Evolutionary conservation across 2,329 filamentous ascomycete genomes (phyloP), one percentile per base, ranked within the genome.

Genomic region (Emergomyces pasteurianus): DNA sequence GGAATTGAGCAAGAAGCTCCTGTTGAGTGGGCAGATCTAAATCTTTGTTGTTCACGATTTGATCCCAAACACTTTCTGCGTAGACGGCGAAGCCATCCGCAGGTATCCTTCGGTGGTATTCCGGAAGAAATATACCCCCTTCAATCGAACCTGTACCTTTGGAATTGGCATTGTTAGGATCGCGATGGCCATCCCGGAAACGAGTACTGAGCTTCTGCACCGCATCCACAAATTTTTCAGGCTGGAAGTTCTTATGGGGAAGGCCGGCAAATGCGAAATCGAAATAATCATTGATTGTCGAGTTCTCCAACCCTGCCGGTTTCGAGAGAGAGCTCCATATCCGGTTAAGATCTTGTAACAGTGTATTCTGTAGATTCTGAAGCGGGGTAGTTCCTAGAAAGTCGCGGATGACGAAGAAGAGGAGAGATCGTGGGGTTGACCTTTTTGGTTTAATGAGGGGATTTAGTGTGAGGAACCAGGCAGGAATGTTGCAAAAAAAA

Each of bases 321-420:
- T 99, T 99, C 47, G 92, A 92, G 63, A 99, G 87, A 56, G 90
- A 88, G 2, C 87, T 83, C 94, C 94, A 99, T 68, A 99, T 90
- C 72, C 92, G 89, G 58, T 86, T 86, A 64, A 99, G 81, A 73
- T 97, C 94, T 76, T 95, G 89, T 65, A 96, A 81, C 56, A 99
- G 78, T 0, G 94, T 99, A 69, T 89, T 89, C 71, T 91, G 89
- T 59, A 99, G 84, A 74, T 96, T 97, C 64, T 86, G 81, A 36
- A 99, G 82, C 10, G 94, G 94, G 0, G 94, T 99, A 55, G 85
- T 90, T 65, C 94, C 94, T 65, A 97, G 84, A 74, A 96, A 92
- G 73, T 99, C 94, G 74, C 94, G 91, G 70, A 99, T 96, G 67
- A 99, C 94, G 78, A 99, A 99, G 80, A 99, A 97, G 42, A 99